Evolutionary conservation across 2,329 filamentous ascomycete genomes (phyloP), one percentile per base, ranked within the genome.

Genomic region (Cercospora brassicicola): DNA sequence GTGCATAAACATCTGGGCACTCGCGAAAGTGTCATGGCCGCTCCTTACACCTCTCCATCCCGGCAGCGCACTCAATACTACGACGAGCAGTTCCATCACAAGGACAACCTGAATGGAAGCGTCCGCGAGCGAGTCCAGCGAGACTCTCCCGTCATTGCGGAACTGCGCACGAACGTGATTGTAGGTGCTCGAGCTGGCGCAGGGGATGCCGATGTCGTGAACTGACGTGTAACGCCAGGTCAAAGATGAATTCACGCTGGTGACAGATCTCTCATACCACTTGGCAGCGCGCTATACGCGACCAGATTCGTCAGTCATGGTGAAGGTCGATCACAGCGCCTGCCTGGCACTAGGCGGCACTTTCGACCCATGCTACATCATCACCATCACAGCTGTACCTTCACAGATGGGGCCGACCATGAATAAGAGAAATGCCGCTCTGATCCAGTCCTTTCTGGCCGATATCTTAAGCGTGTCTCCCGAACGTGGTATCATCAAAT

Each of bases 401-500:
- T 84, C 84, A 10, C 86, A 92, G 71, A 82, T 95, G 66, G 89
- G 90, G 69, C 87, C 91, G 0, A 86, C 88, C 3, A 92, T 88
- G 62, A 97, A 97, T 81, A 91, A 91, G 77, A 88, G 92, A 70
- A 95, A 94, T 78, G 88, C 92, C 0, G 84, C 86, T n/a, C 81
- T 96, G 18, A 86, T 96, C 3, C 91, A 95, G 76, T 84, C 83
- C n/a, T 90, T 91, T 77, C 86, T 97, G 78, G 84, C 88, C 13
- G 90, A 92, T 26, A 84, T 88, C 0, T 82, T 96, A 0, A 86
- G 87, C 1, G 91, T 96, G 2, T 75, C 84, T 0, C 79, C 89
- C 0, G 82, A 87, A 0, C 86, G 92, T 45, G 93, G 93, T 1
- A 84, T 93, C 36, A 80, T 97, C 65, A 88, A 89, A 36, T 97